phyloP scores from a whole-genome alignment of 2,329 filamentous ascomycete species.

The Stachybotrys elegans region DNA sequence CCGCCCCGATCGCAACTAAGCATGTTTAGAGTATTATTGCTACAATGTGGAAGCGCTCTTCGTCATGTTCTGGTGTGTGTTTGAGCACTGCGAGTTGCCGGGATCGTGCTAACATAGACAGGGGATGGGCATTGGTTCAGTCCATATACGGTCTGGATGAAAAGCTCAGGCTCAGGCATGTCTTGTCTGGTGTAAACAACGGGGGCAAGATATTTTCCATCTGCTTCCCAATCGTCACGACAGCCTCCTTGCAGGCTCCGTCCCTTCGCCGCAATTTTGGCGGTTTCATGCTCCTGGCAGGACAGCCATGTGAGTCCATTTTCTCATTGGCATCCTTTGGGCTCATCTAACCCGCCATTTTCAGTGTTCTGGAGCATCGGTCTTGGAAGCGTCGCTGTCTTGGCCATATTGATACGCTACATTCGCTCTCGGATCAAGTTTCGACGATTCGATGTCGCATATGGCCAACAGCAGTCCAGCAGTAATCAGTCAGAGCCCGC shows the following conservation, averaged over 20 bases:
- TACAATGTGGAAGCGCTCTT: slow-evolving; percentile 45
- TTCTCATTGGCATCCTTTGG: neutral
- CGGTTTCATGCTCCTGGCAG: neutral
- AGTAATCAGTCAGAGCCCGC: neutral
- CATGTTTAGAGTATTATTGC: slow-evolving; percentile 38
- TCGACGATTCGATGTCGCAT: neutral
- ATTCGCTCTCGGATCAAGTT: neutral
- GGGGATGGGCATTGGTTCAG: slow-evolving; percentile 2
- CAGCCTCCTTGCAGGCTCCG: neutral
- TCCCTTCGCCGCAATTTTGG: neutral
- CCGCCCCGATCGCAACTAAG: no score
- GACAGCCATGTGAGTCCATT: neutral
- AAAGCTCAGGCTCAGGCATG: neutral
- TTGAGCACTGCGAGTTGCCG: neutral
- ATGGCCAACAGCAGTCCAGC: neutral
- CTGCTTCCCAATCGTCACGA: neutral
- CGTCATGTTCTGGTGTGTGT: slow-evolving; percentile 37
- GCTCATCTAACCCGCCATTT: neutral
- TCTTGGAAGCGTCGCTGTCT: neutral
- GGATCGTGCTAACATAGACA: neutral
- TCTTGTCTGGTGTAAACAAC: neutral
- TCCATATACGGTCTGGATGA: neutral
- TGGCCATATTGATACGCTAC: neutral
- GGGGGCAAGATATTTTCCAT: neutral
- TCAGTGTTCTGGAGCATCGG: slow-evolving; percentile 3